Evolutionary conservation across 345 rosid species (phyloP).

Genomic region (Hibiscus trionum): DNA sequence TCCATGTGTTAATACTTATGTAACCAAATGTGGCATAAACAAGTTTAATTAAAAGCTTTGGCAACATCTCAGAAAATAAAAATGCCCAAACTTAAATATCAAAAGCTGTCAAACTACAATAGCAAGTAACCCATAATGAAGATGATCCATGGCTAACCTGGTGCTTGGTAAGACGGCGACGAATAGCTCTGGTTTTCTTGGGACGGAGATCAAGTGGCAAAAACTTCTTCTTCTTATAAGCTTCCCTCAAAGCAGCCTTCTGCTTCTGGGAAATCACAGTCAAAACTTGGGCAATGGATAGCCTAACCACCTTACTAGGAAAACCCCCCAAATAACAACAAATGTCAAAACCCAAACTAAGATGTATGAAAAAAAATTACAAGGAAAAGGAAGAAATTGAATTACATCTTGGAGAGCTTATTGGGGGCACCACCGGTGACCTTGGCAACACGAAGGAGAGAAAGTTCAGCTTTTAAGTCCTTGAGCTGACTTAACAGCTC

Average conservation of each 20-base stretch:
- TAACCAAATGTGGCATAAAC: too few relatives aligned
- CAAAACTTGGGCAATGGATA: constrained; percentile 46
- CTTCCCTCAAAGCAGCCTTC: constrained; percentile 43
- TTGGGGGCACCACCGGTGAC: constrained; percentile 67
- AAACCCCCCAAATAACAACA: not conserved
- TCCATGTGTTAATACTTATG: too few relatives aligned
- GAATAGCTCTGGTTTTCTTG: constrained; percentile 55
- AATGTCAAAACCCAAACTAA: not conserved
- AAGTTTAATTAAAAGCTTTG: too few relatives aligned
- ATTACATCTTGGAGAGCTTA: constrained; percentile 57
- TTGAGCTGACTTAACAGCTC: constrained; percentile 40
- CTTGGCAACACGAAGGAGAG: constrained; percentile 60
- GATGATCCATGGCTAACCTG: constrained; percentile 24
- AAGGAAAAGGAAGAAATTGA: not conserved
- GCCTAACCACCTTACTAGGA: constrained; percentile 45
- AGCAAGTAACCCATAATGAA: not conserved
- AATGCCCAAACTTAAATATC: too few relatives aligned
- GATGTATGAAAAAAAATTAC: too few relatives aligned
- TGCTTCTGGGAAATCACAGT: constrained; percentile 49
- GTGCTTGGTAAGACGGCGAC: constrained; percentile 48
- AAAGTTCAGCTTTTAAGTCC: constrained; percentile 49
- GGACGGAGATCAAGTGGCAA: constrained; percentile 56
- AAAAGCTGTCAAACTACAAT: not conserved
- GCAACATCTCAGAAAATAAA: too few relatives aligned
- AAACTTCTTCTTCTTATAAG: constrained; percentile 39